Percentiles rank a stretch among this genome's conserved stretches.
phyloP scores from a whole-genome alignment of 257 asterid species.

The Primulina huaijiensis region DNA sequence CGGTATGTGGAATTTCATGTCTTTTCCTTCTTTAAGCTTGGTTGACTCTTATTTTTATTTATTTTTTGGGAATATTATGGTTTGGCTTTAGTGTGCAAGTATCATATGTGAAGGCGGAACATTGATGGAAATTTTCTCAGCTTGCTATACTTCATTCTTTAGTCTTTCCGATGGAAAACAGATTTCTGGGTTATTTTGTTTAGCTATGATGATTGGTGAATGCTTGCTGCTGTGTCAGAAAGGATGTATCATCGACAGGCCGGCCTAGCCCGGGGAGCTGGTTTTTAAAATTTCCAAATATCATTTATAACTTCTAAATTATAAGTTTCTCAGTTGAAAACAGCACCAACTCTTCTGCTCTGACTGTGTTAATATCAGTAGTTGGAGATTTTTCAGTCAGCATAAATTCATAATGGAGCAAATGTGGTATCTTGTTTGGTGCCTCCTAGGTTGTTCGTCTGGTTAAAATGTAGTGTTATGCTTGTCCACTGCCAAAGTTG shows the following conservation, averaged over 20 bases:
- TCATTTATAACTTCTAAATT: not conserved
- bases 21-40: constrained; percentile 12
- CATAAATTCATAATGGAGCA: not conserved
- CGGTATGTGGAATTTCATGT: constrained; percentile 30
- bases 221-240: not conserved
- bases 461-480: not conserved
- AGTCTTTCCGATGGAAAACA: not conserved
- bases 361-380: not conserved
- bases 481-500: not conserved
- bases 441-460: not conserved
- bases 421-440: constrained; percentile 11
- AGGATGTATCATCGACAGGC: no score
- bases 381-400: not conserved
- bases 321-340: not conserved
- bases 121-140: not conserved
- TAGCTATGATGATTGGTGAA: not conserved
- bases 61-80: not conserved
- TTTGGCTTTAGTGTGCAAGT: not conserved
- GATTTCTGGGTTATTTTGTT: constrained; percentile 9
- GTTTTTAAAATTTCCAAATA: not conserved
- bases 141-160: not conserved
- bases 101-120: not conserved
- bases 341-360: not conserved
- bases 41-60: constrained; percentile 14
- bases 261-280: no score